Percentiles rank a stretch among this genome's conserved stretches.
phyloP scores from a whole-genome alignment of 1,139 yeast genomes.

The Kodamaea ohmeri region DNA sequence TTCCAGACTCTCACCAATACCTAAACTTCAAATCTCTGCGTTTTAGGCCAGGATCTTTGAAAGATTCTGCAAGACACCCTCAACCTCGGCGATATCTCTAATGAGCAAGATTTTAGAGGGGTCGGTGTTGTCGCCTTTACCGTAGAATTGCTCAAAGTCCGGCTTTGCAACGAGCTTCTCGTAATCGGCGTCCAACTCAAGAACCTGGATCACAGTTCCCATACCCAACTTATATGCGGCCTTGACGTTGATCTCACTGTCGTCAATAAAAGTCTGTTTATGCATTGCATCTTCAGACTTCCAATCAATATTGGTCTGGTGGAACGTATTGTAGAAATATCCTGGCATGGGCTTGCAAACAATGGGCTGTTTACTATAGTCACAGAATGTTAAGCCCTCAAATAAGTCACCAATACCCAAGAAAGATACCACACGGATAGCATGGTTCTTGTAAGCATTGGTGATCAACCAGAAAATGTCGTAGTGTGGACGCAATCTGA shows the following conservation, averaged over 20 bases:
- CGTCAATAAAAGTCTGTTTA: slow-evolving; percentile 69
- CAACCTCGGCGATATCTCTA: slow-evolving; percentile 32
- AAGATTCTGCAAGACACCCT: slow-evolving; percentile 13
- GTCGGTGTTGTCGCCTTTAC: slow-evolving; percentile 29
- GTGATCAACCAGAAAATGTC: slow-evolving; percentile 76
- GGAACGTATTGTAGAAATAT: slow-evolving; percentile 52
- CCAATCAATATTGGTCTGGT: slow-evolving; percentile 58
- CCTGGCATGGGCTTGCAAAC: slow-evolving; percentile 82
- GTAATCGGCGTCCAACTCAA: slow-evolving; percentile 50
- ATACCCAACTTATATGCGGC: slow-evolving; percentile 53
- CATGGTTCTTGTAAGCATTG: slow-evolving; percentile 91
- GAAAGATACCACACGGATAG: slow-evolving; percentile 67
- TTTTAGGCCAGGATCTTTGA: no score
- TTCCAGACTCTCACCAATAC: no score
- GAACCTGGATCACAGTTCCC: slow-evolving; percentile 56
- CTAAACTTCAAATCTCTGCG: no score
- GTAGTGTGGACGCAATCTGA: slow-evolving; percentile 39
- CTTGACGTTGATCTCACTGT: slow-evolving; percentile 63
- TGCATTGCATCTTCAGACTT: slow-evolving; percentile 34
- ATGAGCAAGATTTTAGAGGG: slow-evolving; percentile 30
- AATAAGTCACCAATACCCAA: slow-evolving; percentile 87
- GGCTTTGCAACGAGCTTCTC: slow-evolving; percentile 25
- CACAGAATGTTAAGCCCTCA: slow-evolving; percentile 92
- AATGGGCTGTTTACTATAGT: slow-evolving; percentile 65
- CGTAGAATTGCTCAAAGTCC: slow-evolving; percentile 38